phyloP scores from a whole-genome alignment of 495 filamentous ascomycete species.

The Neurospora sp. region DNA sequence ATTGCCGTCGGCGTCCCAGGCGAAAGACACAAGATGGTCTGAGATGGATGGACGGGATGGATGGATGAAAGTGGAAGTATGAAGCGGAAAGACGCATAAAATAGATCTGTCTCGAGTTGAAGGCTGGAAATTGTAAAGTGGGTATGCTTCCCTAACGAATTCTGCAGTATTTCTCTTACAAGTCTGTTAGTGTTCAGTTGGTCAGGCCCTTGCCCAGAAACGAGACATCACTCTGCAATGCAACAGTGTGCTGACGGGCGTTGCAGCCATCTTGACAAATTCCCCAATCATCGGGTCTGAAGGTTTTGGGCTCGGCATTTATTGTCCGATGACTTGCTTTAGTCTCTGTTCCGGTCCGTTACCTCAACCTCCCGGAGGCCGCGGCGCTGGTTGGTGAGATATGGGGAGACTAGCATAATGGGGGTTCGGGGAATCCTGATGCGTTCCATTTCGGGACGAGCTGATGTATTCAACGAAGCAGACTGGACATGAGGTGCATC shows the following conservation, averaged over 20 bases:
- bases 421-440: background rate
- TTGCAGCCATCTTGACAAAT: background rate
- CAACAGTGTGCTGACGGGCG: background rate
- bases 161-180: background rate
- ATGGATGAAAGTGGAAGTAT: background rate
- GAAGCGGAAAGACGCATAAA: background rate
- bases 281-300: background rate
- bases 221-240: background rate
- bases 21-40: background rate
- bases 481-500: background rate
- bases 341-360: background rate
- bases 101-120: background rate
- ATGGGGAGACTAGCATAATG: background rate
- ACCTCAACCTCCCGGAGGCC: background rate
- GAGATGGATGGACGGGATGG: too few species aligned
- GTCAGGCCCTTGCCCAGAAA: background rate
- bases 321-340: background rate
- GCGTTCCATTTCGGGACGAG: background rate
- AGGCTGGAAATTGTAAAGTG: background rate
- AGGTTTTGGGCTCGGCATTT: background rate
- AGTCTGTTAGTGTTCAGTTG: background rate
- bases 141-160: background rate
- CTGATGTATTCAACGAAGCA: background rate
- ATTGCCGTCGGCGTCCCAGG: background rate
- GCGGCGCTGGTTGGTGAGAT: background rate